Conservation (phyloP, 768 basidiomycete genomes). For the Russula virescens region DNA sequence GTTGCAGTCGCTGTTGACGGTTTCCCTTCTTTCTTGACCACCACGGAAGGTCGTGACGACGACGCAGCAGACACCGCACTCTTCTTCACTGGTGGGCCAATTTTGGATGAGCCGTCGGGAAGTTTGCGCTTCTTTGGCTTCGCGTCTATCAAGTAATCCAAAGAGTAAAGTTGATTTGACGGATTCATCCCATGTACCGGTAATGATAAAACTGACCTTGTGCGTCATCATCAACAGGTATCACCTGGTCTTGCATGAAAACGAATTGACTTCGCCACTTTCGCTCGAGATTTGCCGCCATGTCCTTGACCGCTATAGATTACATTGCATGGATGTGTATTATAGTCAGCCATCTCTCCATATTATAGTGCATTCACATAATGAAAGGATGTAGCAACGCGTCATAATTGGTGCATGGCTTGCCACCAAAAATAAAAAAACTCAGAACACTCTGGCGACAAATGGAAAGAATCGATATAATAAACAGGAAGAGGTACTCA, state of each 20-base stretch:
- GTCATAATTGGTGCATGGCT: slow-evolving; percentile 5
- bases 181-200: not conserved
- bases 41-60: slow-evolving; percentile 35
- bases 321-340: slow-evolving; percentile 39
- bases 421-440: slow-evolving; percentile 3
- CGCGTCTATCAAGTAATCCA: slow-evolving; percentile 9
- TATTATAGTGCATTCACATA: slow-evolving; percentile 10
- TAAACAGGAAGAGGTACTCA: slow-evolving; percentile 45
- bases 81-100: slow-evolving; percentile 61
- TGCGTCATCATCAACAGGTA: slow-evolving; percentile 27
- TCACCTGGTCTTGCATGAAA: slow-evolving; percentile 41
- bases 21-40: slow-evolving; percentile 55
- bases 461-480: not conserved
- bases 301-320: slow-evolving; percentile 83
- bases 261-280: slow-evolving; percentile 69
- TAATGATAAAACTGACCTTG: slow-evolving; percentile 71
- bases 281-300: slow-evolving; percentile 82
- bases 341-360: slow-evolving; percentile 62
- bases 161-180: slow-evolving; percentile 29
- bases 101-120: slow-evolving; percentile 42
- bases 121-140: slow-evolving; percentile 71
- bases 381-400: not conserved
- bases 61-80: slow-evolving; percentile 43
- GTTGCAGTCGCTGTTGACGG: slow-evolving; percentile 27
- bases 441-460: slow-evolving; percentile 8